phyloP scores from a whole-genome alignment of 352 stramenopile species.

The Ophiocytium majus region DNA sequence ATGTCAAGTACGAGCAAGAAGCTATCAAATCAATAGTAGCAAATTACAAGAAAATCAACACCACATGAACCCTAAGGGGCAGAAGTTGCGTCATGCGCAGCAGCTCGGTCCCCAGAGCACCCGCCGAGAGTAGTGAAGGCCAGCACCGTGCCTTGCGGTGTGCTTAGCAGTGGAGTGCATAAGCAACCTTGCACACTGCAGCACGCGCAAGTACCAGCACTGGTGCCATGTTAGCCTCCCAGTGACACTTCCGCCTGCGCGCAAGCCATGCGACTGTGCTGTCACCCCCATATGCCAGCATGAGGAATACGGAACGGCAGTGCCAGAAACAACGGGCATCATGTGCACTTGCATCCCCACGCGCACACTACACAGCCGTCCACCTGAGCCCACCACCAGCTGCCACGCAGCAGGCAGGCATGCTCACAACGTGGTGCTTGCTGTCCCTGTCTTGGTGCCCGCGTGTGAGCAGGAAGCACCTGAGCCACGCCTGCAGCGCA shows the following conservation, averaged over 20 bases:
- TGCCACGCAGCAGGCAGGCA: too few relatives aligned
- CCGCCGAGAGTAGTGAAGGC: too few relatives aligned
- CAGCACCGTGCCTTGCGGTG: too few relatives aligned
- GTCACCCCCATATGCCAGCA: not conserved
- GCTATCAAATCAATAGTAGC: not conserved
- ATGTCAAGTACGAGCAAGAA: not conserved
- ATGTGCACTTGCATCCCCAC: not conserved
- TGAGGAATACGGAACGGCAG: not conserved
- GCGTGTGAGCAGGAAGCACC: constrained; percentile 9
- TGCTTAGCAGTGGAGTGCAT: too few relatives aligned
- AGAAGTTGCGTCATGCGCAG: not conserved
- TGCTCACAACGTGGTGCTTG: not conserved
- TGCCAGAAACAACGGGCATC: not conserved
- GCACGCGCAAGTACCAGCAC: too few relatives aligned
- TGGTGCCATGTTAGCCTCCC: too few relatives aligned
- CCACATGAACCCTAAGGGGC: too few relatives aligned
- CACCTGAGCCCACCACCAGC: too few relatives aligned
- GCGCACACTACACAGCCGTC: not conserved
- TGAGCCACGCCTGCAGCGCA: not conserved
- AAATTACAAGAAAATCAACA: too few relatives aligned
- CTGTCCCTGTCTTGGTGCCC: not conserved
- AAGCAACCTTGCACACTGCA: too few relatives aligned
- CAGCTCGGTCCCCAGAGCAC: not conserved
- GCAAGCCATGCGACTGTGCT: not conserved
- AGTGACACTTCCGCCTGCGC: not conserved